Percentiles rank a stretch among this genome's conserved stretches.
phyloP scores from a whole-genome alignment of 495 filamentous ascomycete genomes.

The Lophiostoma macrostomum region DNA sequence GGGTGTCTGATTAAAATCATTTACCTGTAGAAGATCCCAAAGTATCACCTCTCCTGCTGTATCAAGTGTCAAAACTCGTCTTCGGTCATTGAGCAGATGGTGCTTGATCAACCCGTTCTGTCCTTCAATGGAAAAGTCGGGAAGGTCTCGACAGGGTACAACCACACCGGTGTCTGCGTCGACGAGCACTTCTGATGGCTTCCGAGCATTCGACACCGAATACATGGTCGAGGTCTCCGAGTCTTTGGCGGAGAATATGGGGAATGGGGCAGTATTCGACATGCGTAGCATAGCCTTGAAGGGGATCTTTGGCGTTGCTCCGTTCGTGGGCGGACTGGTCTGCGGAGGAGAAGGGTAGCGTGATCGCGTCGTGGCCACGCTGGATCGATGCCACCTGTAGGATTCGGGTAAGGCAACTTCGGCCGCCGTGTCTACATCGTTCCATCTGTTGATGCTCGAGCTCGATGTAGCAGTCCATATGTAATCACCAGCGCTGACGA shows the following conservation, averaged over 20 bases:
- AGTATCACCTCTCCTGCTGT: slow-evolving; percentile 94
- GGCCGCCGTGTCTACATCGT: slow-evolving; percentile 72
- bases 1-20: too few species aligned
- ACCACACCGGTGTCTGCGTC: slow-evolving; percentile 11
- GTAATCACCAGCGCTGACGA: slow-evolving; percentile 73
- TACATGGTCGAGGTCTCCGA: slow-evolving; percentile 50
- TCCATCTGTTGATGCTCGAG: slow-evolving; percentile 94
- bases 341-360: slow-evolving; percentile 31
- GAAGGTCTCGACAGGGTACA: slow-evolving; percentile 66
- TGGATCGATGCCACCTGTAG: slow-evolving; percentile 38
- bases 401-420: slow-evolving; percentile 48
- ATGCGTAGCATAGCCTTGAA: slow-evolving; percentile 71
- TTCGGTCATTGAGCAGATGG: slow-evolving; percentile 84
- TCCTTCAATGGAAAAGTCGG: slow-evolving; percentile 65
- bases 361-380: slow-evolving; percentile 33
- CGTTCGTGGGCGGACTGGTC: slow-evolving; percentile 38
- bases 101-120: slow-evolving; percentile 95
- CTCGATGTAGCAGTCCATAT: slow-evolving; percentile 94
- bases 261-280: slow-evolving; percentile 78
- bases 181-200: slow-evolving; percentile 42
- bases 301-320: slow-evolving; percentile 64
- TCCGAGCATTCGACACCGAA: slow-evolving; percentile 51
- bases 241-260: slow-evolving; percentile 48
- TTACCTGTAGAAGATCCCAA: slow-evolving; percentile 87
- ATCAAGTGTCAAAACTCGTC: slow-evolving; percentile 84